Evolutionary conservation across 2,329 filamentous ascomycete species (phyloP), one percentile per base, ranked within the genome.

Genomic region (Monilinia fructicola): DNA sequence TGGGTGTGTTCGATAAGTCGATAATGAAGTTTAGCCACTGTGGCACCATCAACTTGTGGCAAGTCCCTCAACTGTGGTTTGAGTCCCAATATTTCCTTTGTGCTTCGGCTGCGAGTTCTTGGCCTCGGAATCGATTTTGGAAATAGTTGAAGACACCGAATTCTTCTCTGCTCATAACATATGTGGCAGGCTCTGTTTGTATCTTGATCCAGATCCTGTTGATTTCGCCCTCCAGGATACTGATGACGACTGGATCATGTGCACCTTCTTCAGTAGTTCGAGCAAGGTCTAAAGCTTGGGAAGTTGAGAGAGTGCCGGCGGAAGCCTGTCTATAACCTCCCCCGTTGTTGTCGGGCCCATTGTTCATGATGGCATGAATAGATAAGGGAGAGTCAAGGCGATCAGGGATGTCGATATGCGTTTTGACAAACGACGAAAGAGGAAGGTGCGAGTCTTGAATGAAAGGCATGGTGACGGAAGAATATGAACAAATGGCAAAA

Each of bases 81-180:
- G 81, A 79, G 72, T 84, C 80, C 85, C 85, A 87, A 75, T 82
- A 87, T 67, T 83, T 78, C 71, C 76, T 81, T 69, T 79, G 79
- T 23, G 84, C 84, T 48, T 76, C 77, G n/a, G 79, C 74, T 52
- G 82, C 82, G n/a, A 79, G 72, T 70, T 79, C 74, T 70, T 83
- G 77, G 68, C 85, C 84, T 40, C 80, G 77, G 74, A 90, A 92
- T 12, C 89, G 85, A 69, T 84, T 78, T 69, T 90, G 88, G 77
- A 90, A 94, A 78, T 89, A 94, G 81, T 95, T 96, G 85, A 96
- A 93, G 68, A 96, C 83, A 65, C 90, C 87, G 74, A 95, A 96
- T 78, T 96, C 92, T 77, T 92, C 87, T 69, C 84, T 82, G 44
- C 82, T 87, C 81, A 96, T 87, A 70, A 95, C 78, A 77, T 94